Evolutionary conservation across 2,329 filamentous ascomycete species (phyloP), one percentile per base, ranked within the genome.

Genomic region (Calonectria pseudoturangicola): DNA sequence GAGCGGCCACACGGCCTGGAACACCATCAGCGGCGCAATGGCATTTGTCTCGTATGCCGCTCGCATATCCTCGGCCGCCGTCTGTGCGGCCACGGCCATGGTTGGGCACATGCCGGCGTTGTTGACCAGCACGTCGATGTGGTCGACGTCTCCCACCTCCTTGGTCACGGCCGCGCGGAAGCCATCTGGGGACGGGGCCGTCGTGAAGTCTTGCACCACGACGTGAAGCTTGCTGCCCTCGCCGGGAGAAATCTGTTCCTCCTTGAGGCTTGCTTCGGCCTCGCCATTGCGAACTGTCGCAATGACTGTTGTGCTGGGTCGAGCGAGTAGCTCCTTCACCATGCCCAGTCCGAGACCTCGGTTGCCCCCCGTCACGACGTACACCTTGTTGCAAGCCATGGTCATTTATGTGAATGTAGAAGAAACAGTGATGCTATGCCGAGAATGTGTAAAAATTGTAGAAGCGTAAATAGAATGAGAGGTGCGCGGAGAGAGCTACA

Each of bases 11-110:
- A 83, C 72, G 0, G 83, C 73, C 4, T 77, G 73, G 6, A 73
- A 82, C 0, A 86, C 78, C 15, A 78, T 75, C 3, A 86, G 73
- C 0, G 85, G 84, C 1, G 81, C 84, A 27, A 87, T 81, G 0
- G 85, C 82, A 74, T 90, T 90, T 54, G 86, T 79, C 10, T 87
- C 81, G 69, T 88, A 83, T 8, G 86, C 82, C 1, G 82, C 73
- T 8, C 81, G 79, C 41, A 89, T 73, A 51, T 86, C 83, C 2
- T 73, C 75, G 4, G 77, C 76, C 5, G 77, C 83, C 30, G 65
- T 85, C 27, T 80, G 28, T 21, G 51, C 51, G 3, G 18, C 51
- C 18, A 39, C 51, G 2, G 28, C 30, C 51, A 56, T 36, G n/a
- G 51, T 18, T 12, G 51, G 51, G 30, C 51, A 56, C 51, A 56